Base-by-base conservation (phyloP, 1,139 yeast genomes). In the Geotrichum carabidarum region DNA sequence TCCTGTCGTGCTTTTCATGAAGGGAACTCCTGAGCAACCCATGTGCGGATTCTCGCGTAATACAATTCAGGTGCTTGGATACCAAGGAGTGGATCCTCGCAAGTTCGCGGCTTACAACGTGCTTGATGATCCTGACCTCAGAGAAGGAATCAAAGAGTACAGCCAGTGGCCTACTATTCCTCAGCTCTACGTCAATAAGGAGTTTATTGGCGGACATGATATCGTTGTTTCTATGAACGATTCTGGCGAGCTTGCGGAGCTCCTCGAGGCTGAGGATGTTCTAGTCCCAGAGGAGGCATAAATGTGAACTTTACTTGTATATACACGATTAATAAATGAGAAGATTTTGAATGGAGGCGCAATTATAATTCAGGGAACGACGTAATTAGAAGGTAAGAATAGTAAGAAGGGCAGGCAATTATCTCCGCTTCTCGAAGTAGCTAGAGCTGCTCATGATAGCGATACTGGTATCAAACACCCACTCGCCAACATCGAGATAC, bases 11-110 rank as follows among this genome's bases (percentile, higher is more conserved):
- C 77, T 94, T 36, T 91, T 91, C 74, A 71, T 71, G 74, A 71
- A 71, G 63, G 75, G 75, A 41, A 94, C 99, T 0, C 99, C 99
- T 1, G 97, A 91, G 66, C 89, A 87, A 57, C 99, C 99, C 34
- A 95, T 90, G 66, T 94, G 99, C 76, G 99, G 99, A 1, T 94
- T 94, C 68, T 90, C 97, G 6, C 81, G 96, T 67, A 95, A 96
- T 52, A 88, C 97, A 15, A 91, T 94, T 62, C 94, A 89, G 68
- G 80, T 90, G 49, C 78, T 94, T 60, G 98, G 99, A 17, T 94
- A 90, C 69, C 95, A 91, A 69, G 99, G 99, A 56, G 98, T 94
- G 35, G 97, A 94, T 71, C 99, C 99, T 5, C 80, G 76, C 48
- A 91, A 93, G 71, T 91, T 94, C 72, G 97, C 98, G 48, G 99